Conservation (phyloP, 2,329 filamentous ascomycete species). For the Exophiala calicioides region DNA sequence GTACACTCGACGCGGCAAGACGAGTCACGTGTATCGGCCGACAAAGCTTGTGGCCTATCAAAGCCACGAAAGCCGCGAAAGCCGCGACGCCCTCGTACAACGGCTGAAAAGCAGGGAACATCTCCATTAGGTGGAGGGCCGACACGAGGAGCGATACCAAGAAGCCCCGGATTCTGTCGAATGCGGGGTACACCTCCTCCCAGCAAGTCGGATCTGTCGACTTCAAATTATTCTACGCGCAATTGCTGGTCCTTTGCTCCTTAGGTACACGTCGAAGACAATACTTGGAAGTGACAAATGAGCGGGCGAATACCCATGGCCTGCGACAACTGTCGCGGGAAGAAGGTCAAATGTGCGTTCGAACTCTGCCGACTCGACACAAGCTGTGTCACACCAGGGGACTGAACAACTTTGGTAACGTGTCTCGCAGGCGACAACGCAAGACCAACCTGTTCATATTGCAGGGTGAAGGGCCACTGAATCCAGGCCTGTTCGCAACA, state of each 20-base stretch:
- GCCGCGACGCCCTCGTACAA: no score
- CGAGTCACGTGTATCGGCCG: no score
- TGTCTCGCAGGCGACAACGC: neutral
- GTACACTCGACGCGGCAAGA: no score
- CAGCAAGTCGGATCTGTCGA: no score
- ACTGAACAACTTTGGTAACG: neutral
- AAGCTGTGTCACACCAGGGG: neutral
- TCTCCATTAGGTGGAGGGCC: no score
- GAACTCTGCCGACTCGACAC: neutral
- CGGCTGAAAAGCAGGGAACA: no score
- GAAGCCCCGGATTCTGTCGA: no score
- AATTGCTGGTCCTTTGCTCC: constrained; percentile 1
- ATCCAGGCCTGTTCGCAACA: neutral
- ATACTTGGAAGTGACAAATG: constrained; percentile 1
- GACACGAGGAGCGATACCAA: no score
- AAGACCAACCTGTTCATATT: constrained; percentile 1
- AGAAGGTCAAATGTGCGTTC: constrained; percentile 2
- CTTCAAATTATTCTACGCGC: no score
- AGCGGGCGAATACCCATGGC: constrained; percentile 4
- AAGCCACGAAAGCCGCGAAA: no score
- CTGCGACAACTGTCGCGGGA: constrained; percentile 1
- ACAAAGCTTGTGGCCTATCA: no score
- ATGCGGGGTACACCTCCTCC: constrained; percentile 3
- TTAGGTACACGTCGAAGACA: neutral
- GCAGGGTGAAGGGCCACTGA: neutral